Conservation (phyloP, 192 early-diverging fungal species). For the Linnemannia elongata region DNA sequence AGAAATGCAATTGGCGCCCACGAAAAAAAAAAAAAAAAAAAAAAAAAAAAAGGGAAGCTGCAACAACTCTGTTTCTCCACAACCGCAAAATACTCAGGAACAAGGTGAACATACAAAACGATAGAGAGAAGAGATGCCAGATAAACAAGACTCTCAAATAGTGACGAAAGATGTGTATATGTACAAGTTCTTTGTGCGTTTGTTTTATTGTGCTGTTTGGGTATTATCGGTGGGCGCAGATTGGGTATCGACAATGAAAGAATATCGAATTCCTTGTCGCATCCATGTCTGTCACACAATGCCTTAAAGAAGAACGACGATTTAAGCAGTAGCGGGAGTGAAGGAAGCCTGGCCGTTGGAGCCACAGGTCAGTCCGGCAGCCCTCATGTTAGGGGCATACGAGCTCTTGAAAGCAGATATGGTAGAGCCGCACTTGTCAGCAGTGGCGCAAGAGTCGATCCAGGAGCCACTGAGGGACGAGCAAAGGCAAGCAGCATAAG, state of each 20-base stretch:
- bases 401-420: conserved; percentile 10
- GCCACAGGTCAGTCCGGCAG: conserved; percentile 31
- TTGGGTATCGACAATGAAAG: no score
- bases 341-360: conserved; percentile 1
- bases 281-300: no score
- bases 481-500: conserved; percentile 46
- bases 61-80: neutral
- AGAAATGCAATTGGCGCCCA: neutral
- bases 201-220: no score
- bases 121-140: neutral
- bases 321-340: conserved; percentile 7
- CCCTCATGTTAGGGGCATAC: conserved; percentile 27
- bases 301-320: no score
- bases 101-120: neutral
- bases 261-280: no score
- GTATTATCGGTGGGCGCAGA: no score
- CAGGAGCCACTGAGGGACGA: conserved; percentile 30
- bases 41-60: neutral
- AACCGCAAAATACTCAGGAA: neutral
- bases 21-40: neutral
- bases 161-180: neutral
- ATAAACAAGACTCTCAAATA: neutral
- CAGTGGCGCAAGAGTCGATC: conserved; percentile 33
- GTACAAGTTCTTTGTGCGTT: neutral
- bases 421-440: conserved; percentile 19